Percentiles rank a stretch among this genome's conserved stretches.
phyloP scores from a whole-genome alignment of 192 early-diverging fungal genomes.

The Backusella circina region DNA sequence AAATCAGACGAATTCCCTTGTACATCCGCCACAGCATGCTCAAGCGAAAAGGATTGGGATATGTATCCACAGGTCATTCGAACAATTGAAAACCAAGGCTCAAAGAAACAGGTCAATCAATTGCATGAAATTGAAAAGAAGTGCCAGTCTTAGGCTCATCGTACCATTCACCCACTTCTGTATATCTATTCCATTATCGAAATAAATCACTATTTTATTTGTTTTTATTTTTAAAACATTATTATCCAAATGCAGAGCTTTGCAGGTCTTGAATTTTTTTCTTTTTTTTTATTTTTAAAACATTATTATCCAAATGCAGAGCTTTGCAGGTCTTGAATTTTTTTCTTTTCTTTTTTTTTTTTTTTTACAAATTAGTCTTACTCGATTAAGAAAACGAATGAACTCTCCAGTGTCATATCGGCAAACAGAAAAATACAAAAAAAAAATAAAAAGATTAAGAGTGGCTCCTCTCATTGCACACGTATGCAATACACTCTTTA shows the following conservation, averaged over 20 bases:
- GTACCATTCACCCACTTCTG: not conserved
- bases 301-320: not conserved
- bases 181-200: not conserved
- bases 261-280: too few species aligned
- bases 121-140: conserved; percentile 1
- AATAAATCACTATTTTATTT: too few species aligned
- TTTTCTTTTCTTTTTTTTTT: not conserved
- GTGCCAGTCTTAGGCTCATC: not conserved
- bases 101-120: not conserved
- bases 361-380: not conserved
- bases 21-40: not conserved
- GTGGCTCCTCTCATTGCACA: not conserved
- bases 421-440: too few species aligned
- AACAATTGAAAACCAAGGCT: not conserved
- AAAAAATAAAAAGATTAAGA: too few species aligned
- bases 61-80: not conserved
- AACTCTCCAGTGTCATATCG: too few species aligned
- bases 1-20: not conserved
- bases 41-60: not conserved
- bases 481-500: not conserved
- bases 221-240: too few species aligned
- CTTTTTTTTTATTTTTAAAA: not conserved
- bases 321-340: too few species aligned
- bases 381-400: not conserved
- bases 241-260: too few species aligned